phyloP scores from a whole-genome alignment of 2,329 filamentous ascomycete species.

The Ophiostoma australiae region DNA sequence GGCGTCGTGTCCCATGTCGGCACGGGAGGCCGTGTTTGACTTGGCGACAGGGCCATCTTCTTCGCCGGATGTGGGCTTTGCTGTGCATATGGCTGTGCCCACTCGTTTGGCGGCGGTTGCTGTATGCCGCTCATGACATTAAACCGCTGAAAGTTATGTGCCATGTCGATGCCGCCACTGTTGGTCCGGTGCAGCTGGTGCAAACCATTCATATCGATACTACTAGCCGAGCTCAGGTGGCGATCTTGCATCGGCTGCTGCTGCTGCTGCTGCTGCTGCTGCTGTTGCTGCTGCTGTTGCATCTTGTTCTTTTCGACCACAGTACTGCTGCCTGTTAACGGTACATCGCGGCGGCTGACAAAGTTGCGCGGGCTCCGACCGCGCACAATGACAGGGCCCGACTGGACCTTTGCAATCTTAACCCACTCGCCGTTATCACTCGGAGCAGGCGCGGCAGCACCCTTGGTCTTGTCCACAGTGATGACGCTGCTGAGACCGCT shows the following conservation, averaged over 20 bases:
- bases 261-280: conserved; percentile 25
- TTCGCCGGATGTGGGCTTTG: conserved; percentile 48
- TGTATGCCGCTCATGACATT: conserved; percentile 36
- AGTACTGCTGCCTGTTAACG: conserved; percentile 48
- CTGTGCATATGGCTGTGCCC: conserved; percentile 37
- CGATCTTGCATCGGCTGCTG: conserved; percentile 22
- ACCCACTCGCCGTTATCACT: conserved; percentile 62
- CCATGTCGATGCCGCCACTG: conserved; percentile 21
- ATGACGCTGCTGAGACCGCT: conserved; percentile 9
- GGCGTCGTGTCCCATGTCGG: conserved; percentile 45
- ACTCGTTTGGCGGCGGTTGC: conserved; percentile 37
- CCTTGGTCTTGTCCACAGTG: neutral
- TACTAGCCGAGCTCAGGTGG: neutral
- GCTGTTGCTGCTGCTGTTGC: conserved; percentile 36
- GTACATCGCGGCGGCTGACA: conserved; percentile 81
- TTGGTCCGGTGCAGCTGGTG: conserved; percentile 21
- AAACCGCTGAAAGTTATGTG: conserved; percentile 33
- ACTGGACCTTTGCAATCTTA: conserved; percentile 77
- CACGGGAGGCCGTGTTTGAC: conserved; percentile 48
- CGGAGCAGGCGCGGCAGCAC: conserved; percentile 39
- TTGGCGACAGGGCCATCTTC: conserved; percentile 50
- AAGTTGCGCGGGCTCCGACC: conserved; percentile 92
- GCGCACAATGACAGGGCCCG: conserved; percentile 89
- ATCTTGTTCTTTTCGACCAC: conserved; percentile 44
- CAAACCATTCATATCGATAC: conserved; percentile 14